phyloP scores from a whole-genome alignment of 169 alveolate species.

The Plasmodium coatneyi region DNA sequence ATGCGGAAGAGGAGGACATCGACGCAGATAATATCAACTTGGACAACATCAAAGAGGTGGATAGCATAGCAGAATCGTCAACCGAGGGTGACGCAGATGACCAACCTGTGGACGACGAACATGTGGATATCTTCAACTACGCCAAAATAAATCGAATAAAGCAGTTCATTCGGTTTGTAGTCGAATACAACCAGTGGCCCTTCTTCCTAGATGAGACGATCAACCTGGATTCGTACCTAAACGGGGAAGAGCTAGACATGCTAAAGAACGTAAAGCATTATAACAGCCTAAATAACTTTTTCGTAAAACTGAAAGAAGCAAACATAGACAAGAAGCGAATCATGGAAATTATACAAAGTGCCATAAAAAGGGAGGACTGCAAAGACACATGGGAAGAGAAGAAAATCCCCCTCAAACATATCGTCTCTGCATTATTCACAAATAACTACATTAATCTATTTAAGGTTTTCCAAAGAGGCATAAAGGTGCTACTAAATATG shows the following conservation, averaged over 20 bases:
- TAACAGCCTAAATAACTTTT: conserved; percentile 46
- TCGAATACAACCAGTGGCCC: conserved; percentile 74
- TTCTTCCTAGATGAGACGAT: conserved; percentile 52
- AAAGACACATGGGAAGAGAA: conserved; percentile 19
- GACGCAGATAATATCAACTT: conserved; percentile 8
- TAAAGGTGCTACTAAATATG: conserved; percentile 21
- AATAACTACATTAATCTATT: conserved; percentile 61
- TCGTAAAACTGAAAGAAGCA: conserved; percentile 5
- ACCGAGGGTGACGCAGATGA: neutral
- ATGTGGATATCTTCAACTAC: conserved; percentile 66
- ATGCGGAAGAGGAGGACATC: conserved; percentile 6
- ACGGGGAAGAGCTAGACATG: conserved; percentile 2
- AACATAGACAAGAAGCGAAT: conserved; percentile 16
- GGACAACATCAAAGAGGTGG: conserved; percentile 20
- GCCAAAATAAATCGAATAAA: conserved; percentile 22
- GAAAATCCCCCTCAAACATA: conserved; percentile 64
- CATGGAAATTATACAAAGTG: conserved; percentile 31
- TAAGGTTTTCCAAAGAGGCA: conserved; percentile 39
- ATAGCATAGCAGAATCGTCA: neutral
- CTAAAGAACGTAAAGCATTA: neutral
- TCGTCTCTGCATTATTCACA: conserved; percentile 52
- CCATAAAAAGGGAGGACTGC: conserved; percentile 57
- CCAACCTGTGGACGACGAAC: conserved; percentile 40
- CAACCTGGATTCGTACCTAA: conserved; percentile 33
- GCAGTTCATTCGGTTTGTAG: conserved; percentile 62